Evolutionary conservation across 108 stramenopile genomes (phyloP).

Genomic region (Nitzschia sp.): DNA sequence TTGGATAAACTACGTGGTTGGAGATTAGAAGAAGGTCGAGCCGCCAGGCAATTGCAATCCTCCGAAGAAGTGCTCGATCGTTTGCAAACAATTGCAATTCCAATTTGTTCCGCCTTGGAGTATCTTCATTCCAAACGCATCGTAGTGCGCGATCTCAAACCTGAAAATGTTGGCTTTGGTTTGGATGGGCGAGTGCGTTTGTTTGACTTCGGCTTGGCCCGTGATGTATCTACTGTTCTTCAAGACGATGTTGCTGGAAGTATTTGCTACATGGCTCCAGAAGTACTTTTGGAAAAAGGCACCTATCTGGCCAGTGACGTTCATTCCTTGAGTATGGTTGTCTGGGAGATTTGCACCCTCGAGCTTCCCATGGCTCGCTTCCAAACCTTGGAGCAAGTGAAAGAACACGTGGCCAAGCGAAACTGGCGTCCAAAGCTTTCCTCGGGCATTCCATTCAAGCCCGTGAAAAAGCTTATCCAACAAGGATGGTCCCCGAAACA

Average conservation of each 20-base stretch:
- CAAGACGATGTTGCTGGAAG: constrained; percentile 41
- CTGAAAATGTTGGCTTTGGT: constrained; percentile 63
- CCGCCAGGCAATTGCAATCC: neutral
- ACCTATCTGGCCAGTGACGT: constrained; percentile 37
- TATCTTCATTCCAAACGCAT: constrained; percentile 44
- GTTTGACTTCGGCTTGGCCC: constrained; percentile 47
- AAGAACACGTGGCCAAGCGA: constrained; percentile 11
- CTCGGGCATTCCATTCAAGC: constrained; percentile 26
- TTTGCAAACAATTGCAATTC: constrained; percentile 16
- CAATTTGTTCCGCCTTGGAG: constrained; percentile 38
- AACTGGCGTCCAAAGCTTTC: constrained; percentile 14
- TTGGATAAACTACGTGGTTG: constrained; percentile 31
- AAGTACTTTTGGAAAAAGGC: constrained; percentile 26
- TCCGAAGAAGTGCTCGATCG: neutral
- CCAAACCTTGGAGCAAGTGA: constrained; percentile 12
- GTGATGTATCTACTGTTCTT: constrained; percentile 9
- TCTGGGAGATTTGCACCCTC: constrained; percentile 47
- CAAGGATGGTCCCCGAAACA: constrained; percentile 40
- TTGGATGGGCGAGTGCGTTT: constrained; percentile 21
- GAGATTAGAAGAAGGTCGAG: constrained; percentile 16
- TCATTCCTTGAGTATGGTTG: constrained; percentile 44
- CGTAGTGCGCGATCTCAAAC: constrained; percentile 53
- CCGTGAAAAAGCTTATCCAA: constrained; percentile 32
- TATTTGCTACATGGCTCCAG: constrained; percentile 58
- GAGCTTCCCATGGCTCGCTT: constrained; percentile 31